These are phyloP conservation scores for Stachybotrys chlorohalonatus DNA, from an alignment of 2,329 filamentous ascomycete genomes.

Conservation along the genomic window DNA sequence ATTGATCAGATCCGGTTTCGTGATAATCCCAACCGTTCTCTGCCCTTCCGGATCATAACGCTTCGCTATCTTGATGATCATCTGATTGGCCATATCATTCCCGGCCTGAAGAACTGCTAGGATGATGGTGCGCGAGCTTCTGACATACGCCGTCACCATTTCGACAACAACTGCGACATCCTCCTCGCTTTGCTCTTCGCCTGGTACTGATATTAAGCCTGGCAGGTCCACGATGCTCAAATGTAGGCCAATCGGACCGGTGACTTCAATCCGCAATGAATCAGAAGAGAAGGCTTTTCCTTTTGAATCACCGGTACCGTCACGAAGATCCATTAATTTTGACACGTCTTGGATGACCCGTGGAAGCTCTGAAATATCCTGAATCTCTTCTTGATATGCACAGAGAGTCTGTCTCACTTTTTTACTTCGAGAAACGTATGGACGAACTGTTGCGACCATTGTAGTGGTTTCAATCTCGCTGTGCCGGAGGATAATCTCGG, in stretches of 20 bases:
- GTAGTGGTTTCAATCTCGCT: background rate
- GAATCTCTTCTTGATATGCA: conserved; percentile 6
- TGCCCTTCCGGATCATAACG: conserved; percentile 20
- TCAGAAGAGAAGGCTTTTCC: conserved; percentile 11
- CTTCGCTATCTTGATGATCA: conserved; percentile 18
- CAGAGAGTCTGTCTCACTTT: conserved; percentile 2
- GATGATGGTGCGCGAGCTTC: conserved; percentile 31
- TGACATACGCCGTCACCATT: conserved; percentile 30
- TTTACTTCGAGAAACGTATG: conserved; percentile 4
- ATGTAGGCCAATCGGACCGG: conserved; percentile 15
- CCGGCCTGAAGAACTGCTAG: conserved; percentile 31
- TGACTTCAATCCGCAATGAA: conserved; percentile 12
- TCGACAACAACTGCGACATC: conserved; percentile 22
- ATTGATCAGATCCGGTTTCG: conserved; percentile 28
- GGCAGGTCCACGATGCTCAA: conserved; percentile 39
- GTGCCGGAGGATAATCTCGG: conserved; percentile 12
- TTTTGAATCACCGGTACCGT: background rate
- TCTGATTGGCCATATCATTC: conserved; percentile 29
- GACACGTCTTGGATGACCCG: conserved; percentile 11
- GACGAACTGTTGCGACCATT: conserved; percentile 9
- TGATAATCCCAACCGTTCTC: conserved; percentile 34
- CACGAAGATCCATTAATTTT: conserved; percentile 8
- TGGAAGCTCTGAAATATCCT: conserved; percentile 11
- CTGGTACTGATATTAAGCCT: conserved; percentile 28
- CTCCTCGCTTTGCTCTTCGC: conserved; percentile 19